Evolutionary conservation across 2,329 filamentous ascomycete species (phyloP).

Genomic region (Cladosporium sp.): DNA sequence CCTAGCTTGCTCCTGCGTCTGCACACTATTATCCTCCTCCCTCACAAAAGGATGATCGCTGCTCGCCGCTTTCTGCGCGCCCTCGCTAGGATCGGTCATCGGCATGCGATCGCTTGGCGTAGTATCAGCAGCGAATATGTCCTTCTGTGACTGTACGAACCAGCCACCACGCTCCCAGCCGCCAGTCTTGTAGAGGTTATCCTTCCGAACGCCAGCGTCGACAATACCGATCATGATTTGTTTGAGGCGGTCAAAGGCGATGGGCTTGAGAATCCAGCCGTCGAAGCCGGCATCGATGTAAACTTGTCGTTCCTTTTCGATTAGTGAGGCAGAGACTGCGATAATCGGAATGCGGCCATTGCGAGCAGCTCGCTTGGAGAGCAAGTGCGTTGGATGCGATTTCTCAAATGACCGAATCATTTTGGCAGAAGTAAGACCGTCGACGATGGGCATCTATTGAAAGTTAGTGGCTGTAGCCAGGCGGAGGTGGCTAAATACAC

Average conservation of each 20-base stretch:
- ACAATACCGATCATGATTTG: slow-evolving; percentile 66
- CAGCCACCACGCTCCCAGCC: slow-evolving; percentile 84
- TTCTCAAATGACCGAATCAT: slow-evolving; percentile 75
- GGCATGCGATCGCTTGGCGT: slow-evolving; percentile 24
- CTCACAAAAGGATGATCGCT: slow-evolving; percentile 31
- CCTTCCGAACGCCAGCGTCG: slow-evolving; percentile 53
- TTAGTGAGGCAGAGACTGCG: slow-evolving; percentile 77
- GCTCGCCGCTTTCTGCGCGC: slow-evolving; percentile 29
- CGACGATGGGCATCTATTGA: slow-evolving; percentile 81
- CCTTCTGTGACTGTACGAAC: slow-evolving; percentile 54
- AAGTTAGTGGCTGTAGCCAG: slow-evolving; percentile 14
- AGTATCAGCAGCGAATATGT: slow-evolving; percentile 36
- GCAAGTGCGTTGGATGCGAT: slow-evolving; percentile 43
- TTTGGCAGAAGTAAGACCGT: slow-evolving; percentile 75
- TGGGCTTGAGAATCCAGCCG: slow-evolving; percentile 85
- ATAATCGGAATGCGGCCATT: slow-evolving; percentile 75
- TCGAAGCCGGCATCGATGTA: slow-evolving; percentile 81
- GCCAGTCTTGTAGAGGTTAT: slow-evolving; percentile 66
- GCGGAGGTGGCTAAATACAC: slow-evolving; percentile 4
- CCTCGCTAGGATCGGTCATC: slow-evolving; percentile 22
- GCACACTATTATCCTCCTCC: slow-evolving; percentile 29
- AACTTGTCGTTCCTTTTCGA: slow-evolving; percentile 62
- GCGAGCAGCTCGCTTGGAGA: slow-evolving; percentile 56
- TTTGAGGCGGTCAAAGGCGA: slow-evolving; percentile 72
- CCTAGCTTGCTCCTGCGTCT: slow-evolving; percentile 31